These are phyloP conservation scores for Geotrichum candidum DNA, from an alignment of 1,139 yeast genomes.

Conservation along the genomic window DNA sequence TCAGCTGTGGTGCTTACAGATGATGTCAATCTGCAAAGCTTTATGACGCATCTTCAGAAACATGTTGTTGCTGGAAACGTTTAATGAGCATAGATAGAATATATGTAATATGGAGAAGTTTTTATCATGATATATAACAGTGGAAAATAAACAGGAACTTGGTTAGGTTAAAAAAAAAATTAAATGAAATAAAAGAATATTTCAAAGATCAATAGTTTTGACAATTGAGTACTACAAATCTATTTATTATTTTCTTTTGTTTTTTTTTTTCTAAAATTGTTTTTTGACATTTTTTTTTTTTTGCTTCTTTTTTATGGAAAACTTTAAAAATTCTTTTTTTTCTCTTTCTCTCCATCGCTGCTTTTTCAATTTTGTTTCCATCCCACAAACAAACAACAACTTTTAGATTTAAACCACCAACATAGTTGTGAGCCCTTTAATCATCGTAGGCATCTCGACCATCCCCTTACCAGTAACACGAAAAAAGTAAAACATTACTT, in stretches of 20 bases:
- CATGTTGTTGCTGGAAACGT: constrained; percentile 29
- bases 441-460: background rate
- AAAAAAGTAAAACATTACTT: background rate
- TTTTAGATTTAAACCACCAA: background rate
- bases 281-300: background rate
- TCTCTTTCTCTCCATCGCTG: background rate
- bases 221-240: too few species aligned
- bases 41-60: constrained; percentile 47
- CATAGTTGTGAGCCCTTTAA: background rate
- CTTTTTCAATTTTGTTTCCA: background rate
- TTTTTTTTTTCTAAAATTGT: too few species aligned
- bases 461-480: background rate
- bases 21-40: constrained; percentile 63
- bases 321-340: background rate
- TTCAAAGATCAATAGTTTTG: too few species aligned
- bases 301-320: background rate
- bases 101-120: too few species aligned
- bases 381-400: background rate
- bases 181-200: background rate
- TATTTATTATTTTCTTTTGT: too few species aligned
- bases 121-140: background rate
- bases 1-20: constrained; percentile 54
- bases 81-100: background rate
- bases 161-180: background rate
- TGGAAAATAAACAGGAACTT: background rate